Conservation (phyloP, 2,329 filamentous ascomycete species). For the Pseudocercospora fuligena region DNA sequence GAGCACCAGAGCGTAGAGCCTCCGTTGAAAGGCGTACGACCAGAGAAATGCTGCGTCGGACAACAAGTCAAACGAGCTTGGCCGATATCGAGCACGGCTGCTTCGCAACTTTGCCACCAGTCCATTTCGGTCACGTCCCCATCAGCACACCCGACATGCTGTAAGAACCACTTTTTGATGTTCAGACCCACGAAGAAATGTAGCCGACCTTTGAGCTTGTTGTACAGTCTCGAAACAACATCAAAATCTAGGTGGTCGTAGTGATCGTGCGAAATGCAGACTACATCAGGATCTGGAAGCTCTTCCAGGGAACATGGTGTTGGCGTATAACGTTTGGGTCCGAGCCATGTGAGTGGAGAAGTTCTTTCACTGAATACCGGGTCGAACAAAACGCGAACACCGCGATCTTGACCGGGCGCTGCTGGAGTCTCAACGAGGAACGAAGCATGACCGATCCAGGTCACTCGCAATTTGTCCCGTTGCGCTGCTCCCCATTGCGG, state of each 20-base stretch:
- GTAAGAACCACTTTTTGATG: conserved; percentile 45
- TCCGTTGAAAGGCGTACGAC: conserved; percentile 47
- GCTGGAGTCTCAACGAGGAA: conserved; percentile 53
- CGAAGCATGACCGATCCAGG: conserved; percentile 59
- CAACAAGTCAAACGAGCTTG: conserved; percentile 50
- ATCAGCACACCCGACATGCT: conserved; percentile 45
- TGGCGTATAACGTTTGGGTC: conserved; percentile 58
- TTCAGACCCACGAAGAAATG: conserved; percentile 52
- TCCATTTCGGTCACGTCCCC: conserved; percentile 54
- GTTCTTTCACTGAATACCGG: conserved; percentile 59
- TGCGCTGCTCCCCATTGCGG: conserved; percentile 46
- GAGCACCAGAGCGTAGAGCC: conserved; percentile 55
- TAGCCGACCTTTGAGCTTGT: conserved; percentile 43
- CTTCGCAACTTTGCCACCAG: conserved; percentile 54
- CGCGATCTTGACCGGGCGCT: conserved; percentile 40
- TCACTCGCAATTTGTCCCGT: conserved; percentile 47
- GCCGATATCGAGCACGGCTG: conserved; percentile 43
- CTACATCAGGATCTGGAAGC: conserved; percentile 57
- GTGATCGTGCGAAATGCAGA: conserved; percentile 62
- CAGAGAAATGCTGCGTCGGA: conserved; percentile 55
- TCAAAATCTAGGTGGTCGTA: conserved; percentile 59
- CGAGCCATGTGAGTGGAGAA: conserved; percentile 52
- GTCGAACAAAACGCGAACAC: conserved; percentile 56
- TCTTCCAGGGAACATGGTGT: conserved; percentile 56
- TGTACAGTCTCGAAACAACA: conserved; percentile 50